These are phyloP conservation scores for Tolypocladium ovalisporum DNA, from an alignment of 2,329 filamentous ascomycete genomes.

Conservation along the genomic window DNA sequence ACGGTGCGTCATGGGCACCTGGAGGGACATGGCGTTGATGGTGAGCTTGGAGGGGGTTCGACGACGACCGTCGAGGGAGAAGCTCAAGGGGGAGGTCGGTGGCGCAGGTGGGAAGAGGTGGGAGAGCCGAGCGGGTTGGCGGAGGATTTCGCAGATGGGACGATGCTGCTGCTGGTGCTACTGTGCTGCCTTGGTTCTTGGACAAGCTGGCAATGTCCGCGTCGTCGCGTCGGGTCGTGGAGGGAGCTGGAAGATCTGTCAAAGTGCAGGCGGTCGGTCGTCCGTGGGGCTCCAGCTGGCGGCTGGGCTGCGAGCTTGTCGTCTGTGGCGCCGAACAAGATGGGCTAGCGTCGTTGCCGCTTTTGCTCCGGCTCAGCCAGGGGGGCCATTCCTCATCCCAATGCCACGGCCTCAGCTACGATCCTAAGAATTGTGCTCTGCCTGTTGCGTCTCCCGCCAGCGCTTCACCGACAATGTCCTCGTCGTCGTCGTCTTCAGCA, in stretches of 20 bases:
- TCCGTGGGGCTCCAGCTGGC: neutral
- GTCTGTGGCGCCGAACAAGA: no score
- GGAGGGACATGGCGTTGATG: constrained; percentile 37
- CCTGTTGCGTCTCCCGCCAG: no score
- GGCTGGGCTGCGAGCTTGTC: neutral
- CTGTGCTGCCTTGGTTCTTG: neutral
- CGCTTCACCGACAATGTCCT: no score
- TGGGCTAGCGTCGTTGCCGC: no score
- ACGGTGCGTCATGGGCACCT: constrained; percentile 41
- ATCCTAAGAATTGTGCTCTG: no score
- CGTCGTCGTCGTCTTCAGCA: no score
- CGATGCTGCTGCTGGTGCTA: neutral
- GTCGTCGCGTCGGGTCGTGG: neutral
- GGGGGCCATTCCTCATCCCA: no score
- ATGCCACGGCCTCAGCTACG: no score
- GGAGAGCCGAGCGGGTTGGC: neutral
- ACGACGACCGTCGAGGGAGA: constrained; percentile 1
- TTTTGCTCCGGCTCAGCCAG: no score
- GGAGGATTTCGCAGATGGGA: neutral
- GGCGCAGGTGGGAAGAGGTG: neutral
- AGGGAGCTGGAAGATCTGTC: neutral
- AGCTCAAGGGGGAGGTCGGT: neutral
- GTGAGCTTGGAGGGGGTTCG: neutral
- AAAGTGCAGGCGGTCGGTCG: neutral
- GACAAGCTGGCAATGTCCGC: neutral